Conservation (phyloP, 2,329 filamentous ascomycete species). For the Sordariomycetes sp. region DNA sequence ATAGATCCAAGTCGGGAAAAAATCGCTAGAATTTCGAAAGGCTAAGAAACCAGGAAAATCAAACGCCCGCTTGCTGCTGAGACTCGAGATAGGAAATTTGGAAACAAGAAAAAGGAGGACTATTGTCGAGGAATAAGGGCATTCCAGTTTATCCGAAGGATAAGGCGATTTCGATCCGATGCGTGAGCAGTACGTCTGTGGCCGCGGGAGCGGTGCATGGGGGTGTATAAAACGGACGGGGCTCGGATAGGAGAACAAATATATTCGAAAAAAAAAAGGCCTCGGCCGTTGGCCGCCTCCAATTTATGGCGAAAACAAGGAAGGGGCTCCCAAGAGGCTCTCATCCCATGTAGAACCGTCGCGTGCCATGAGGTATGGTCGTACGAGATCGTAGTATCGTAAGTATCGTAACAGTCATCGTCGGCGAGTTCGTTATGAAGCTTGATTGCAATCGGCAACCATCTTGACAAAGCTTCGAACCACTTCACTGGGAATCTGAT, state of each 20-base stretch:
- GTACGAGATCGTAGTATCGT: too few relatives aligned
- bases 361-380: neutral
- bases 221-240: neutral
- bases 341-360: neutral
- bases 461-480: constrained; percentile 87
- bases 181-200: constrained; percentile 3
- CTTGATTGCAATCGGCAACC: constrained; percentile 60
- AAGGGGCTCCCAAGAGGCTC: neutral
- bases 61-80: constrained; percentile 4
- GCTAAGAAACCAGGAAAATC: neutral
- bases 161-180: neutral
- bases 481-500: constrained; percentile 83
- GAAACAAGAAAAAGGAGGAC: neutral
- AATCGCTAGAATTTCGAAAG: neutral
- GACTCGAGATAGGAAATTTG: neutral
- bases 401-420: too few relatives aligned
- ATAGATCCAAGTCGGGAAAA: neutral
- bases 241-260: constrained; percentile 7
- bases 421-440: neutral
- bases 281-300: neutral
- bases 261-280: constrained; percentile 7
- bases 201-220: constrained; percentile 4
- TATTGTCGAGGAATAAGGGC: neutral
- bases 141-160: constrained; percentile 1
- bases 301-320: neutral